A percentile compares a stretch with the other conserved stretches of the same genome.
Conservation (phyloP, 192 early-diverging fungal species). For the Backusella parvicylindrica region DNA sequence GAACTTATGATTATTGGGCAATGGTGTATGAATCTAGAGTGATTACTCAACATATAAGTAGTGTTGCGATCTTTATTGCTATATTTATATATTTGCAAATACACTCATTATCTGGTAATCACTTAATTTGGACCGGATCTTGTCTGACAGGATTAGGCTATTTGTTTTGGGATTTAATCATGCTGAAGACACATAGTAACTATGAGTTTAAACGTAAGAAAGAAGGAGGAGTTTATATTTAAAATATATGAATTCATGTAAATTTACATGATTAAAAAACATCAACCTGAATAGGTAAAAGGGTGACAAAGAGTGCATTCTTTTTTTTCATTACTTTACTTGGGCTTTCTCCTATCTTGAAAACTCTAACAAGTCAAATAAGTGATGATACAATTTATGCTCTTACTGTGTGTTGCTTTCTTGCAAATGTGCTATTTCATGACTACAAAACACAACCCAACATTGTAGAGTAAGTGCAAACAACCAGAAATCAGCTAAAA, state of each 20-base stretch:
- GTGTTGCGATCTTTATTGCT: slow-evolving; percentile 84
- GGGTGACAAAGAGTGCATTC: slow-evolving; percentile 59
- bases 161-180: slow-evolving; percentile 67
- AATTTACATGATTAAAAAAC: slow-evolving; percentile 3
- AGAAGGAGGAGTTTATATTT: background rate
- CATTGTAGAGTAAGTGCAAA: slow-evolving; percentile 48
- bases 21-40: slow-evolving; percentile 72
- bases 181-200: slow-evolving; percentile 36
- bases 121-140: slow-evolving; percentile 56
- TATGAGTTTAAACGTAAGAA: slow-evolving; percentile 42
- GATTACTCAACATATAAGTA: slow-evolving; percentile 84
- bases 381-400: slow-evolving; percentile 95
- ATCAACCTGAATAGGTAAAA: slow-evolving; percentile 30
- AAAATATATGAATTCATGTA: background rate
- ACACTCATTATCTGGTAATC: slow-evolving; percentile 48
- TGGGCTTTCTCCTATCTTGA: slow-evolving; percentile 86
- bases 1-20: slow-evolving; percentile 77
- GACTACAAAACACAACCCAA: slow-evolving; percentile 66
- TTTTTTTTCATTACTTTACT: slow-evolving; percentile 76
- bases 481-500: slow-evolving; percentile 31
- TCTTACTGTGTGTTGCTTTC: slow-evolving; percentile 76
- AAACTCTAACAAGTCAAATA: slow-evolving; percentile 86
- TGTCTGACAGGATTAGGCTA: slow-evolving; percentile 59
- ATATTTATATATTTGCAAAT: slow-evolving; percentile 78
- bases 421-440: slow-evolving; percentile 86